Base-by-base conservation (phyloP, 768 basidiomycete species). In the Russula sp. region DNA sequence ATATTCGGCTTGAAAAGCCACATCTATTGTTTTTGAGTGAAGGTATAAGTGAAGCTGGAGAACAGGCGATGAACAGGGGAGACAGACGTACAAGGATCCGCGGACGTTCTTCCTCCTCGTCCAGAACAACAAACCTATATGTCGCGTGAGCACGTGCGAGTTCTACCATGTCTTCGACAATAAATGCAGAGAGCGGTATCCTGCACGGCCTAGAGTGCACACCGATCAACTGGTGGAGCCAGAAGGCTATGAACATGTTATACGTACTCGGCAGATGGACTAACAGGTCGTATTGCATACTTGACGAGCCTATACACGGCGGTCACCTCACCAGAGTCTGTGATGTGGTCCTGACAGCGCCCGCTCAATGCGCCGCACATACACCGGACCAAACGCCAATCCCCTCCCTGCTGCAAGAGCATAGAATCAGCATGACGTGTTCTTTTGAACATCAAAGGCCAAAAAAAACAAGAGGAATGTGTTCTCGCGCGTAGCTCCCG, bases 1-100 rank as follows among this genome's bases (percentile, higher is more conserved):
- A 98, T 83, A 65, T 80, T 85, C 0, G 94, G 93, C 72, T 95
- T 97, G 81, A 98, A 97, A 22, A 98, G 71, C 95, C 96, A 98
- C 22, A 98, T 79, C 93, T 95, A 29, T 16, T 25, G 32, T 47
- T 48, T 51, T 61, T 61, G 45, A 45, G 50, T 36, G 5, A 22
- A 41, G 34, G 34, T 16, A 58, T 61, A 36, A 39, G 49, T 34
- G 10, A 32, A 18, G 25, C 42, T 3, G 4, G 41, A 29, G 25
- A 22, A 18, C 6, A 36, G 7, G 7, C 9, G 13, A n/a, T 9
- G 2, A 16, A 18, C 13, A n/a, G 13, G 18, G 8, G 46, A 54
- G 35, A 18, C 14, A 29, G 25, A 76, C 88, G 61, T 57, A 97
- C 93, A 64, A 97, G 75, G 14, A 98, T 79, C 56, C 87, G 78